Base-by-base conservation (phyloP, 2,329 filamentous ascomycete species). In the Plectosphaerella plurivora region DNA sequence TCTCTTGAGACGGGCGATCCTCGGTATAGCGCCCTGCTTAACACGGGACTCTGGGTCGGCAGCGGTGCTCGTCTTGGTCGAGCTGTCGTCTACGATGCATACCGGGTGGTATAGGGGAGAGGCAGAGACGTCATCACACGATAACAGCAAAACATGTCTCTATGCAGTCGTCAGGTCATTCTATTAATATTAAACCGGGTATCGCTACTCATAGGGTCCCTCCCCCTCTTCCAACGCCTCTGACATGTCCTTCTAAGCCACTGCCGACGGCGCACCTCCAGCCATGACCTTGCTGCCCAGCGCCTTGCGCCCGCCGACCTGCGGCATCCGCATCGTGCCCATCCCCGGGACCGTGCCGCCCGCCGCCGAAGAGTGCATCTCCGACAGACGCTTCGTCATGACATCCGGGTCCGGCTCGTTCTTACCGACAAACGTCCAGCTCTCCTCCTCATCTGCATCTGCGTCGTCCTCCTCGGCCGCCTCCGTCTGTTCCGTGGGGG, bases 391-490 rank as follows among this genome's bases (percentile, higher is more conserved):
- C 63, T 68, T 70, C 14, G 70, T 74, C 45, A 69, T 61, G 16
- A 69, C 67, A 15, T 76, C 73, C 1, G 73, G 68, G 46, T 77
- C 74, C 1, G 71, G 72, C 56, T 76, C 75, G 50, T 74, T 73
- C 28, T 69, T 72, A 6, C 89, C 91, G 18, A 97, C 81, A 69
- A 97, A 91, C 0, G 92, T 97, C 93, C 92, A 97, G 64, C 86
- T 89, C 66, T 95, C 91, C 62, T 89, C 86, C 33, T 85, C 85
- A 4, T 44, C 41, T n/a, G 41, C 41, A 12, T 44, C 41, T 10
- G n/a, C 16, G 45, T 72, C 72, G 12, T 79, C 72, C 48, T 82
- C 76, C 39, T 81, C 75, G 16, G 71, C 75, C 42, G 69, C 67
- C 35, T 44, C 24, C 24, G 20, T 14, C 53, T 58, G 51, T 14